Evolutionary conservation across 2,329 filamentous ascomycete species (phyloP), one percentile per base, ranked within the genome.

Genomic region (Madurella mycetomatis): DNA sequence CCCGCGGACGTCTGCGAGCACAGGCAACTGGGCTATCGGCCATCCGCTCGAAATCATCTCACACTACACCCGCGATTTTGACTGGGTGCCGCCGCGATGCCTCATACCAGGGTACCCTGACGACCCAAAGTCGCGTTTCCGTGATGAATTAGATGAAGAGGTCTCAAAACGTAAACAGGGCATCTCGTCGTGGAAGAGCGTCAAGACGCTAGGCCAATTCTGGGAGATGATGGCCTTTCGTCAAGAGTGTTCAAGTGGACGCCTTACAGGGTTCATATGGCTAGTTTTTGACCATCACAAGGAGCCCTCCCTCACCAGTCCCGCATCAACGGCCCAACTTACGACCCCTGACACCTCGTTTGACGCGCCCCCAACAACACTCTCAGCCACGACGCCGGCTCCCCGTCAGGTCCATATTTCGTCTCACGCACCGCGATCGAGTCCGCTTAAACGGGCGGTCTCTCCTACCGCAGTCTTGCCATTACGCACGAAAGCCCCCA

Each of bases 141-240:
- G 95, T 44, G 82, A 90, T 56, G 92, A 97, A 66, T 75, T 99
- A 4, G 92, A 99, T 64, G 88, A 92, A 32, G 90, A 95, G 66
- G 79, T 88, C 0, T 79, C 82, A 1, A 82, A 82, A 31, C 76
- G 80, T 1, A 72, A 80, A 60, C 80, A 82, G 60, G 78, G 75
- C 25, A 73, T 75, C 2, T 88, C 88, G 0, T 78, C 82, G 53
- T 99, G 94, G 94, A 88, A 85, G 67, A 91, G 87, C 56, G 85
- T 96, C 19, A 86, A 81, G 67, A 88, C 84, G 0, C 74, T 99
- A 41, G 88, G 92, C n/a, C 85, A 92, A 62, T 99, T 99, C 66
- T 99, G 94, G 94, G 94, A 99, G 58, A 88, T 95, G 80, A 97
- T 99, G 92, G 87, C 92, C 0, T 97, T 89, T 67, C 80, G 94